phyloP scores from a whole-genome alignment of 805 yeast species.

The Brettanomyces anomalus region DNA sequence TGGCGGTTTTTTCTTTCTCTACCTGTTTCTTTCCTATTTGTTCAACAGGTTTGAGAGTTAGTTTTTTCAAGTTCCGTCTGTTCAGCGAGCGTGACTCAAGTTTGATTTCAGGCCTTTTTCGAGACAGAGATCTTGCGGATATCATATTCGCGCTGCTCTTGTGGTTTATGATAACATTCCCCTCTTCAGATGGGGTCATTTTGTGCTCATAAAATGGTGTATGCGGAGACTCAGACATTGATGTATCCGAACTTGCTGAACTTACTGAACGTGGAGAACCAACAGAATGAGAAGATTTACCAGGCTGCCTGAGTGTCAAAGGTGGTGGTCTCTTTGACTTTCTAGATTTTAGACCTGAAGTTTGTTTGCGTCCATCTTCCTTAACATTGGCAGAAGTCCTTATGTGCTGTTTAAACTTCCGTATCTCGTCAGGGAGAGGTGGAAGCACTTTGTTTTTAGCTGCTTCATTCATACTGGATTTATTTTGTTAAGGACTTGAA shows the following conservation, averaged over 20 bases:
- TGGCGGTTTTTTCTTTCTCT: neutral
- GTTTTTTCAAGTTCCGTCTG: conserved; percentile 50
- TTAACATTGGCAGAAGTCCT: neutral
- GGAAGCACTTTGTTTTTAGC: conserved; percentile 2
- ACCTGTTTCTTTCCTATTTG: neutral
- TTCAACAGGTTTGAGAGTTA: conserved; percentile 29
- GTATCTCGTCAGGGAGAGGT: conserved; percentile 1
- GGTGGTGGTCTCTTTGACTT: conserved; percentile 6
- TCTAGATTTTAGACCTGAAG: neutral
- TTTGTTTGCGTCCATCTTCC: neutral
- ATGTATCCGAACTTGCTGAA: neutral
- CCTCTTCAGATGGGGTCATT: neutral
- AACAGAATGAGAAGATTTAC: neutral
- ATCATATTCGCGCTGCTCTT: conserved; percentile 6
- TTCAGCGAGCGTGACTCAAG: conserved; percentile 34
- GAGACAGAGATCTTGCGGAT: conserved; percentile 5
- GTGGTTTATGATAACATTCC: conserved; percentile 7
- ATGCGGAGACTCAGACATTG: neutral
- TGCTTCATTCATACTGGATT: neutral
- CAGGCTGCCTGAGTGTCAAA: neutral
- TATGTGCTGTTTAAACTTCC: neutral
- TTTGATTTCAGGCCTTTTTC: conserved; percentile 11
- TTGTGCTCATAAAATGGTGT: conserved; percentile 3
- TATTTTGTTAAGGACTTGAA: neutral
- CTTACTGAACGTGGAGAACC: neutral